Evolutionary conservation across 2,329 filamentous ascomycete genomes (phyloP), one percentile per base, ranked within the genome.

Genomic region (Dryadomyces sulphureus): DNA sequence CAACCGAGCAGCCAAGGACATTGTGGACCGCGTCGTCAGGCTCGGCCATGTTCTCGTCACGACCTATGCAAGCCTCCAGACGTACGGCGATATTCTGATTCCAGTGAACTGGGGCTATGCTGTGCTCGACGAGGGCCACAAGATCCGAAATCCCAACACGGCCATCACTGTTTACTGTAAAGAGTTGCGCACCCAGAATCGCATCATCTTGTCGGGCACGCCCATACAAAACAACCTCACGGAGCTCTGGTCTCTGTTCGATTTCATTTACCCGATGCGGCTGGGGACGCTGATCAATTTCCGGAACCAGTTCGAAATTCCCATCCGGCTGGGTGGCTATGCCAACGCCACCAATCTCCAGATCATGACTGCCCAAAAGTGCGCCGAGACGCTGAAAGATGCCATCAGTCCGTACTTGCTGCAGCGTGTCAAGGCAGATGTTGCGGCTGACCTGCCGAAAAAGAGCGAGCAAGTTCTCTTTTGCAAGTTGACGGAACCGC

Each of bases 401-500:
- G 81, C 88, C 0, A 94, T 98, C 54, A 89, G 84, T 54, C 87
- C 90, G 2, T 98, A 95, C 58, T 71, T 98, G 5, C 70, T 98
- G 4, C 90, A 96, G 58, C 79, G 92, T 8, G 78, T 94, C 59
- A 98, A 98, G 63, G 77, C 84, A 2, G 92, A 98, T 60, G 92
- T 98, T 14, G 90, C 92, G 5, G 78, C 89, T 7, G 90, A 96
- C 60, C 67, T 98, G 12, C 92, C 92, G 0, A 86, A 94, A 62
- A 98, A 98, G 70, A 94, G 81, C 43, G 92, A 98, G 59, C 86
- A 94, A 54, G 92, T 98, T 0, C 69, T 98, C 3, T 96, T 98
- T 61, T 96, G 92, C 65, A 94, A 93, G 59, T 68, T 98, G 50
- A 94, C 89, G 0, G 73, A 74, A 45, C 65, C 80, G 14, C 92